Base-by-base conservation (phyloP, 257 asterid genomes). In the Solanum tacnaense region DNA sequence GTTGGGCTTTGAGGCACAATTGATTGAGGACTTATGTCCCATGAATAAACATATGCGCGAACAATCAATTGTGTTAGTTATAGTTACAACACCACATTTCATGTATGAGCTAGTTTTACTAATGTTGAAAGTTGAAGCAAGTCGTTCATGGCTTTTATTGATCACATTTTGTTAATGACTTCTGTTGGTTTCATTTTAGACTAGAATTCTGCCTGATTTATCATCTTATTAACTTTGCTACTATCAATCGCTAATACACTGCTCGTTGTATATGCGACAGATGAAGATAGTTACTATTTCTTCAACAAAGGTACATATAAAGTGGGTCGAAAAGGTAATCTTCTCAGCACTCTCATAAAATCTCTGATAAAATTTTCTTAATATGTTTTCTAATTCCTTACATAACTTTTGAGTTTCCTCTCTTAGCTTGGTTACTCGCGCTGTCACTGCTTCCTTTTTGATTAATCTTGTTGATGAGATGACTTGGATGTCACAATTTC, bases 321-420 rank as follows among this genome's bases (percentile, higher is more conserved):
- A 94, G 98, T 93, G 73, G 99, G 99, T 62, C 95, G 99, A 88
- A 97, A 92, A 97, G 99, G 99, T 95, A 92, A 36, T 49, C 31
- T 82, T 31, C 70, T 49, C 86, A 82, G 70, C 36, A 16, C 86
- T 76, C 34, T 82, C 12, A 5, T 18, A 18, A 49, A 20, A 27
- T 27, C 21, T 76, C 34, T 81, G 20, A 16, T 10, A 29, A 49
- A 11, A 9, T 27, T 81, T 44, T 49, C 15, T 32, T 81, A 16
- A 29, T 81, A 38, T 5, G 68, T 49, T 81, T 49, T 5, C 38
- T 31, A 49, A 56, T 82, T 8, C 70, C 70, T 31, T 49, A 49
- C 31, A 49, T 29, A 3, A 29, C 44, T 82, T 49, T 21, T 7
- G 52, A 74, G 83, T 36, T 74, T 18, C 70, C 23, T 29, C 44